Percentiles rank a stretch among this genome's conserved stretches.
phyloP scores from a whole-genome alignment of 2,329 filamentous ascomycete genomes.

The Fulvia fulva region DNA sequence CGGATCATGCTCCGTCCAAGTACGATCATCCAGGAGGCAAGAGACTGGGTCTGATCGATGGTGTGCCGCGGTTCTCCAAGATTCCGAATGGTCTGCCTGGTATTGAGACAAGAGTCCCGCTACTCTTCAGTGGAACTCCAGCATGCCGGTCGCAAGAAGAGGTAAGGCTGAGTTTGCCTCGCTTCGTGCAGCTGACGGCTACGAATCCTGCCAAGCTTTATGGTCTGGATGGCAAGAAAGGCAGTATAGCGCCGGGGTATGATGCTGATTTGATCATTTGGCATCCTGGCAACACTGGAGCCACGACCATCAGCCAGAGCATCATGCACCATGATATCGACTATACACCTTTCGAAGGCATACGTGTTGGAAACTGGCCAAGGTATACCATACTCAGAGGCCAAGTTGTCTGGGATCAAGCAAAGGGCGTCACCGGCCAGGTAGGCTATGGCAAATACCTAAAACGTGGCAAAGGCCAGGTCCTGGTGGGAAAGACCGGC shows the following conservation, averaged over 20 bases:
- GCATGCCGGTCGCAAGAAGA: conserved; percentile 26
- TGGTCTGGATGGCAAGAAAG: conserved; percentile 39
- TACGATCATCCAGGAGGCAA: conserved; percentile 39
- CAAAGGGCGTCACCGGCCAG: conserved; percentile 43
- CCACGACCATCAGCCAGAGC: conserved; percentile 34
- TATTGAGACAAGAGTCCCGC: conserved; percentile 40
- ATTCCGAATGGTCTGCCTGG: conserved; percentile 45
- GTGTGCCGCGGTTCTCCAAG: conserved; percentile 36
- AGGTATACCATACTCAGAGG: conserved; percentile 58
- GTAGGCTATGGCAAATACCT: conserved; percentile 35
- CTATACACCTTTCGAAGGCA: conserved; percentile 60
- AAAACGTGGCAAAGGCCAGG: conserved; percentile 36
- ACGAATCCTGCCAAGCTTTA: conserved; percentile 45
- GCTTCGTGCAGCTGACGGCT: conserved; percentile 43
- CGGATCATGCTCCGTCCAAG: conserved; percentile 38
- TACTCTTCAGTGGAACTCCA: conserved; percentile 37
- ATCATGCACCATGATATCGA: conserved; percentile 60
- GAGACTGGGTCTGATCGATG: conserved; percentile 35
- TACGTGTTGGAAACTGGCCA: conserved; percentile 57
- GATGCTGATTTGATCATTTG: conserved; percentile 45
- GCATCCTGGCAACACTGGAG: conserved; percentile 33
- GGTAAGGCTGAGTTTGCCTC: conserved; percentile 32
- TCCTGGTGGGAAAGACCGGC: conserved; percentile 29
- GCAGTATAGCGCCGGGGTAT: conserved; percentile 40
- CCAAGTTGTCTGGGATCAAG: conserved; percentile 55